Percentiles rank a stretch among this genome's conserved stretches.
Evolutionary conservation across 495 filamentous ascomycete genomes (phyloP).

Genomic region (Letharia columbiana): DNA sequence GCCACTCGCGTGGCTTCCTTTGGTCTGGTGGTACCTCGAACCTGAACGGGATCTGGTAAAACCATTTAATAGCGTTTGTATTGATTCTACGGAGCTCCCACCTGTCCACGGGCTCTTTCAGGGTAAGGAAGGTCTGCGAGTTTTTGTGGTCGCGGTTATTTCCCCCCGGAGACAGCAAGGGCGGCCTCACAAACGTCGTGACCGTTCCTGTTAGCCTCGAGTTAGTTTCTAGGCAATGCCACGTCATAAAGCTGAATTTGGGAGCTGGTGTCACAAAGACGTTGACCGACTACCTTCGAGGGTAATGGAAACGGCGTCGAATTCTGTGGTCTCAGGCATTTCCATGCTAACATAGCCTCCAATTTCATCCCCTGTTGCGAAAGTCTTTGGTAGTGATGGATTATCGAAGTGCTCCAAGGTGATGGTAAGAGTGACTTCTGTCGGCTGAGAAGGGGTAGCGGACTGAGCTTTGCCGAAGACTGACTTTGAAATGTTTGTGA

Average conservation of each 20-base stretch:
- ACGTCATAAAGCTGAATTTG: background rate
- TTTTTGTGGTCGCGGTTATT: background rate
- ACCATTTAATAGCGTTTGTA: background rate
- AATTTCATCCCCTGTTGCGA: background rate
- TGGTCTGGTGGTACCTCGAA: background rate
- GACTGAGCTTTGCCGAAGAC: background rate
- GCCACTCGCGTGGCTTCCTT: background rate
- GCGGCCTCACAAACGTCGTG: background rate
- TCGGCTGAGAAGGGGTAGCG: background rate
- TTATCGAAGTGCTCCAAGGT: conserved; percentile 2
- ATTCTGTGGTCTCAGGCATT: background rate
- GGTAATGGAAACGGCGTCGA: background rate
- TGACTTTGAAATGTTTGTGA: background rate
- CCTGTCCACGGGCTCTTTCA: background rate
- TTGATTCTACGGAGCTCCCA: background rate
- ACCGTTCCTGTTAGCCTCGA: background rate
- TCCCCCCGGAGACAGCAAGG: background rate
- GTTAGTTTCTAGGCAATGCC: background rate
- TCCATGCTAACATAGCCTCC: conserved; percentile 6
- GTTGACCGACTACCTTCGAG: background rate
- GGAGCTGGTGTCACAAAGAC: background rate
- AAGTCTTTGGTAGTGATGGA: background rate
- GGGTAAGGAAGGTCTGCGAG: background rate
- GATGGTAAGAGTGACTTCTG: background rate
- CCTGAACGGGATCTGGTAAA: background rate